A percentile compares a stretch with the other conserved stretches of the same genome.
phyloP scores from a whole-genome alignment of 768 basidiomycete species.

The Sporobolomyces phaffii region DNA sequence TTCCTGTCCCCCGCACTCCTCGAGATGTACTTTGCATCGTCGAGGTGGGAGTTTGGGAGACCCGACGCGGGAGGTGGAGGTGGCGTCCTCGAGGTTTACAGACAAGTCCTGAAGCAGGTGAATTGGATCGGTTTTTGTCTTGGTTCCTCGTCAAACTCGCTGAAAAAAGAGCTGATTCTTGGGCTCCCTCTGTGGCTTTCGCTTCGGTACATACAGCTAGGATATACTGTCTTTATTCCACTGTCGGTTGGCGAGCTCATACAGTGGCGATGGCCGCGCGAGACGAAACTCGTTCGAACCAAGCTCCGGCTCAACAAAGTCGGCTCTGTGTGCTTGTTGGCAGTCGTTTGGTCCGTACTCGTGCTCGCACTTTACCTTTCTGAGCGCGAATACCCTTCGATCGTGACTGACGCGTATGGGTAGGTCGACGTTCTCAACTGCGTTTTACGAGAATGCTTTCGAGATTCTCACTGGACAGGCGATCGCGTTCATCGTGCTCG shows the following conservation, averaged over 20 bases:
- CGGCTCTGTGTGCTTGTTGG: slow-evolving; percentile 41
- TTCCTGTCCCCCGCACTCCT: slow-evolving; percentile 44
- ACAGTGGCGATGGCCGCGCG: slow-evolving; percentile 39
- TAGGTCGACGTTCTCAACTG: slow-evolving; percentile 41
- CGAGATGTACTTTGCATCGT: slow-evolving; percentile 19
- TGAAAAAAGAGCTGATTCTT: too few relatives aligned
- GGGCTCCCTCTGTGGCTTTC: too few relatives aligned
- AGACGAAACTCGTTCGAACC: slow-evolving; percentile 35
- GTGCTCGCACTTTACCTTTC: not conserved
- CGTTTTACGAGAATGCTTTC: slow-evolving; percentile 41
- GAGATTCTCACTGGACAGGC: slow-evolving; percentile 36
- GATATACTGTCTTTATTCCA: slow-evolving; percentile 44
- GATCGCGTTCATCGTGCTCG: slow-evolving; percentile 20
- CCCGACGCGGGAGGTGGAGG: slow-evolving; percentile 36
- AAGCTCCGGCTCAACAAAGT: slow-evolving; percentile 42
- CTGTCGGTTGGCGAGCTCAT: slow-evolving; percentile 45
- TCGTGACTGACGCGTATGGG: not conserved
- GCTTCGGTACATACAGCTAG: slow-evolving; percentile 33
- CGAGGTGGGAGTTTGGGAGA: slow-evolving; percentile 31
- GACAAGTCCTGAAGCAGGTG: slow-evolving; percentile 43
- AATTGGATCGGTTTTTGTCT: slow-evolving; percentile 35
- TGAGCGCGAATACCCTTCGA: slow-evolving; percentile 1
- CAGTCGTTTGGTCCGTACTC: slow-evolving; percentile 42
- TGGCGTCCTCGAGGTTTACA: slow-evolving; percentile 37
- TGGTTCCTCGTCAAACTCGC: too few relatives aligned